Percentiles rank a stretch among this genome's conserved stretches.
Conservation (phyloP, 2,329 filamentous ascomycete genomes). For the Coniochaeta sp. region DNA sequence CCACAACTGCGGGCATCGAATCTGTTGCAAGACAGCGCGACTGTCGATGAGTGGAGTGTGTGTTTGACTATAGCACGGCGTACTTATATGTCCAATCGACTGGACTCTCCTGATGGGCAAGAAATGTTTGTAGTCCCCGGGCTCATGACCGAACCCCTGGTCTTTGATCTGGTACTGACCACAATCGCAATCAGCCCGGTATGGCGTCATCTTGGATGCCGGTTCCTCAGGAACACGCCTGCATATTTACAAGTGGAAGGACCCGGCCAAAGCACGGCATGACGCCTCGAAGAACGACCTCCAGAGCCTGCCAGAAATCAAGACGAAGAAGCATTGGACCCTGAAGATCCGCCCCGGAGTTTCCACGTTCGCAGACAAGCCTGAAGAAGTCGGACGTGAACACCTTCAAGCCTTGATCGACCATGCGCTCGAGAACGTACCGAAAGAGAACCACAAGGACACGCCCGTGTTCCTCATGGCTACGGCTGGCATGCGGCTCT, state of each 20-base stretch:
- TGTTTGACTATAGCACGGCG: not conserved
- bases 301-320: constrained; percentile 66
- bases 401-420: constrained; percentile 74
- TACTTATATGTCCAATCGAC: not conserved
- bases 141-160: not conserved
- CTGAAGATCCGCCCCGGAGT: constrained; percentile 93
- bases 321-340: constrained; percentile 79
- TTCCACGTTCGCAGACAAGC: constrained; percentile 77
- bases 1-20: not conserved
- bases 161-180: not conserved
- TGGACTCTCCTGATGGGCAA: constrained; percentile 14
- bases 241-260: constrained; percentile 91
- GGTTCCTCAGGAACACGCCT: constrained; percentile 94
- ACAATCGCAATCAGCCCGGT: constrained; percentile 45
- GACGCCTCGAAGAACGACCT: constrained; percentile 53
- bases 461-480: constrained; percentile 94
- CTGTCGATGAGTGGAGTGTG: not conserved
- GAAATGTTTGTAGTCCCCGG: constrained; percentile 8
- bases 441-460: constrained; percentile 64
- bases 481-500: constrained; percentile 87
- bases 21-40: not conserved
- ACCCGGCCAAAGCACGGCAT: constrained; percentile 59
- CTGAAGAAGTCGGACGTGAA: constrained; percentile 68
- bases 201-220: constrained; percentile 94
- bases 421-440: constrained; percentile 74